A percentile compares a stretch with the other conserved stretches of the same genome.
Evolutionary conservation across 768 basidiomycete genomes (phyloP).

Genomic region (Lentinula lateritia): DNA sequence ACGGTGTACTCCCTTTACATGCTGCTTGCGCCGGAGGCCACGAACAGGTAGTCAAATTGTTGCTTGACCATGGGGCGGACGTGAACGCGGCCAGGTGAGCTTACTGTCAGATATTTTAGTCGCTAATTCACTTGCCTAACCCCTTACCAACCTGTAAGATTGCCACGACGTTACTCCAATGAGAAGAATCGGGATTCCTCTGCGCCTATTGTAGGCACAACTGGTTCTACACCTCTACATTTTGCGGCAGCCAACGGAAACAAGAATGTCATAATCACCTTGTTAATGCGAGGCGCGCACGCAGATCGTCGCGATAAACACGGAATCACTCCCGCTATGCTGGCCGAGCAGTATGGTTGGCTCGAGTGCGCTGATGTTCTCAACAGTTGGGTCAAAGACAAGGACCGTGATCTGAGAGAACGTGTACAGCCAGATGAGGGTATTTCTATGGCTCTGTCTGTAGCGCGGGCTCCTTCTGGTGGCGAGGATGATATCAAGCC

Average conservation of each 20-base stretch:
- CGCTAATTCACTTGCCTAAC: conserved; percentile 4
- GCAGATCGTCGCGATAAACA: conserved; percentile 85
- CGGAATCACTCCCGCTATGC: conserved; percentile 79
- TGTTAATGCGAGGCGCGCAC: conserved; percentile 81
- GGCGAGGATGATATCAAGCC: conserved; percentile 18
- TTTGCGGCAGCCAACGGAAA: conserved; percentile 97
- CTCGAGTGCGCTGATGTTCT: conserved; percentile 71
- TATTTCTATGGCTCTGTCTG: not conserved
- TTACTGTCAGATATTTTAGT: conserved; percentile 3
- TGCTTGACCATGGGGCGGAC: conserved; percentile 95
- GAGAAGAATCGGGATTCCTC: conserved; percentile 62
- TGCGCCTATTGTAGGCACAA: conserved; percentile 69
- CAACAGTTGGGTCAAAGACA: conserved; percentile 58
- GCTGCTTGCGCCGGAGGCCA: conserved; percentile 91
- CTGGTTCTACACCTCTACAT: conserved; percentile 93
- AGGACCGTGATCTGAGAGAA: conserved; percentile 57
- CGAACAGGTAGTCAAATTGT: conserved; percentile 78
- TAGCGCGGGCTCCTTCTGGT: conserved; percentile 15
- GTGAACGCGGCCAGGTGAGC: conserved; percentile 89
- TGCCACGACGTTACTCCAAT: conserved; percentile 69
- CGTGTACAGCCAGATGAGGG: conserved; percentile 32
- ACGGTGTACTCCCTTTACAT: conserved; percentile 95
- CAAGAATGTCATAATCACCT: conserved; percentile 64
- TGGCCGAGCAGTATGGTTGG: conserved; percentile 80
- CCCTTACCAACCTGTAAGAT: conserved; percentile 29